Evolutionary conservation across 2,329 filamentous ascomycete genomes (phyloP), one percentile per base, ranked within the genome.

Genomic region (Stagonosporopsis vannaccii): DNA sequence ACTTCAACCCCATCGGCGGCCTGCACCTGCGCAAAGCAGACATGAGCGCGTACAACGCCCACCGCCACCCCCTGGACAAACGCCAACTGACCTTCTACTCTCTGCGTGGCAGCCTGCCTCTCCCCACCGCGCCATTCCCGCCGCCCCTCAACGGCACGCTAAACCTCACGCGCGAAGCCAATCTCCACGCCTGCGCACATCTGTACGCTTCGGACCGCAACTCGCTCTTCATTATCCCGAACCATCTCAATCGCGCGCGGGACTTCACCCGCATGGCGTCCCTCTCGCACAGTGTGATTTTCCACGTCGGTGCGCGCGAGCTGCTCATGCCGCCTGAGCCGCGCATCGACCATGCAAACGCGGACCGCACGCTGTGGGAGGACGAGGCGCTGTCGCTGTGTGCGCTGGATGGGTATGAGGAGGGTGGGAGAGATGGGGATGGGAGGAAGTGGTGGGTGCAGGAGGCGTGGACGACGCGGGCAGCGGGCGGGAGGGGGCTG

Each of bases 171-270:
- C 28, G 62, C 36, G 67, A 65, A 28, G 66, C 82, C 28, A 86
- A 86, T 60, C 68, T 86, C 17, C 84, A 86, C 60, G 80, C 83
- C 1, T 84, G 81, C 61, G 83, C 82, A 3, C 84, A 87, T 67
- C 73, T 85, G 39, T 86, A 85, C 63, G 80, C 83, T 0, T 82
- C 80, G 30, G 84, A 86, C 61, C 79, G 81, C 22, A 86, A 86
- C 53, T 81, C 81, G 17, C 70, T 85, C 12, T 80, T 81, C 67
- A 70, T 84, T 40, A 78, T 85, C 2, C 76, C 81, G 2, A 82
- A 82, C 20, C 79, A 82, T 15, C 63, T 75, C 7, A 59, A 59
- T 6, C 56, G 58, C 2, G 62, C 60, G 2, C 39, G 68, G 39
- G 63, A 70, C 4, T 73, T 62, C 41, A 68, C 62, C 3, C 62